Evolutionary conservation across 2,329 filamentous ascomycete genomes (phyloP).

Genomic region (Aspergillus sp.): DNA sequence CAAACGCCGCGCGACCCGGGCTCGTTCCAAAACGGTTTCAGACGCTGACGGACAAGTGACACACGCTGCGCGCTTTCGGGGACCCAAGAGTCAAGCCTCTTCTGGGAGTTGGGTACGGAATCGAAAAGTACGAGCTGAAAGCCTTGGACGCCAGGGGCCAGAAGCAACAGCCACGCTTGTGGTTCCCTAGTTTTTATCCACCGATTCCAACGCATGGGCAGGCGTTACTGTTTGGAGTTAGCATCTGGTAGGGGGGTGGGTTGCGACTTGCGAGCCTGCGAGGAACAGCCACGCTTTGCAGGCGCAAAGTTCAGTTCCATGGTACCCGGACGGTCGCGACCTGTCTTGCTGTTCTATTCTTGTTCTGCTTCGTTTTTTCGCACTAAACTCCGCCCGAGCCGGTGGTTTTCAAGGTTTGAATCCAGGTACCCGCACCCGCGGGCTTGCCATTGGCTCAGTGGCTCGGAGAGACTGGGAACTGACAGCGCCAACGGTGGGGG

Average conservation of each 20-base stretch:
- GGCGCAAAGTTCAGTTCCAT: not conserved
- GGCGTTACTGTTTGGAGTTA: not conserved
- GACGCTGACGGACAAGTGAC: conserved; percentile 9
- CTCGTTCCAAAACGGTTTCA: conserved; percentile 11
- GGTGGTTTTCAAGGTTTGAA: conserved; percentile 11
- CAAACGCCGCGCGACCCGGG: not conserved
- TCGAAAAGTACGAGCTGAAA: not conserved
- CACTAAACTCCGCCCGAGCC: conserved; percentile 13
- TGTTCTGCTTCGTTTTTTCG: conserved; percentile 6
- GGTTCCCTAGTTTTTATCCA: not conserved
- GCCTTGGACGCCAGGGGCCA: conserved; percentile 6
- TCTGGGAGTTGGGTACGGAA: not conserved
- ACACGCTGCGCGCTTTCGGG: not conserved
- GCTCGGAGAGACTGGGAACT: conserved; percentile 10
- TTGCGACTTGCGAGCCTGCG: not conserved
- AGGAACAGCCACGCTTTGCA: not conserved
- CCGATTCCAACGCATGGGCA: not conserved
- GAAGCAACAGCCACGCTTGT: conserved; percentile 1
- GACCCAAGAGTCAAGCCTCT: not conserved
- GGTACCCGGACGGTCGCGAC: conserved; percentile 5
- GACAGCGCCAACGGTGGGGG: conserved; percentile 19
- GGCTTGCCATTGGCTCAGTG: conserved; percentile 2
- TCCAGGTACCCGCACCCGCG: conserved; percentile 20
- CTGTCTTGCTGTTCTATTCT: conserved; percentile 11
- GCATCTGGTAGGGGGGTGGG: not conserved